These are phyloP conservation scores for Dillenia suffruticosa DNA, from an alignment of 164 flowering plant species.

Conservation along the genomic window DNA sequence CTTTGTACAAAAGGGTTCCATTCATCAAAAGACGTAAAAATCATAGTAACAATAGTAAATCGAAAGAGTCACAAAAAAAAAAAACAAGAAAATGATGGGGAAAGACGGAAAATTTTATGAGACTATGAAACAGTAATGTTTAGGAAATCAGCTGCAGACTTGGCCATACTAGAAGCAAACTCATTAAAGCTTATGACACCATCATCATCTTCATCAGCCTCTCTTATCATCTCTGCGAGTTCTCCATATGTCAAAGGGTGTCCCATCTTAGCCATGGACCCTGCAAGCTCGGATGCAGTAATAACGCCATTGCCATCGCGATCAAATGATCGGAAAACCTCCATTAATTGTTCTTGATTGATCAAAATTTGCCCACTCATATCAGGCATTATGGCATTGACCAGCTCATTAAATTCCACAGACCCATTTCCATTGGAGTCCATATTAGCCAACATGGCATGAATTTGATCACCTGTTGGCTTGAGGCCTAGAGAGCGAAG, in stretches of 20 bases:
- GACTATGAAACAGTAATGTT: constrained; percentile 29
- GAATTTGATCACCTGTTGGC: constrained; percentile 74
- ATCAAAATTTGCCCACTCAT: constrained; percentile 36
- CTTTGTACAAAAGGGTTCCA: neutral
- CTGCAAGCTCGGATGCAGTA: constrained; percentile 83
- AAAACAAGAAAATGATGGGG: neutral
- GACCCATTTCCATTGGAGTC: constrained; percentile 73
- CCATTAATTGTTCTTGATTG: constrained; percentile 63
- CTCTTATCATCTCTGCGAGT: constrained; percentile 65
- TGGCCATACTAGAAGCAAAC: constrained; percentile 63
- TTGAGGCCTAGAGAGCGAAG: constrained; percentile 79
- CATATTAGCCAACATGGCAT: constrained; percentile 41
- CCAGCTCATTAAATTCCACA: constrained; percentile 73
- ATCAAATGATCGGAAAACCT: constrained; percentile 67
- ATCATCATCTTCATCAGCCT: constrained; percentile 79
- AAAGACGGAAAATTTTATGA: no score
- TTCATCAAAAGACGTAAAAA: neutral
- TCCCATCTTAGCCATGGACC: constrained; percentile 90
- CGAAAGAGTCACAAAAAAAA: neutral
- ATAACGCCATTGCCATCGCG: constrained; percentile 82
- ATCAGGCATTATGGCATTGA: constrained; percentile 50
- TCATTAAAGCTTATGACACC: constrained; percentile 75
- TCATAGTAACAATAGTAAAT: neutral
- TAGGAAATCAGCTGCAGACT: constrained; percentile 60
- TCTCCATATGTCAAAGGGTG: constrained; percentile 66